Percentiles rank a stretch among this genome's conserved stretches.
Conservation (phyloP, 2,329 filamentous ascomycete genomes). For the Chaetomiaceae sp. region DNA sequence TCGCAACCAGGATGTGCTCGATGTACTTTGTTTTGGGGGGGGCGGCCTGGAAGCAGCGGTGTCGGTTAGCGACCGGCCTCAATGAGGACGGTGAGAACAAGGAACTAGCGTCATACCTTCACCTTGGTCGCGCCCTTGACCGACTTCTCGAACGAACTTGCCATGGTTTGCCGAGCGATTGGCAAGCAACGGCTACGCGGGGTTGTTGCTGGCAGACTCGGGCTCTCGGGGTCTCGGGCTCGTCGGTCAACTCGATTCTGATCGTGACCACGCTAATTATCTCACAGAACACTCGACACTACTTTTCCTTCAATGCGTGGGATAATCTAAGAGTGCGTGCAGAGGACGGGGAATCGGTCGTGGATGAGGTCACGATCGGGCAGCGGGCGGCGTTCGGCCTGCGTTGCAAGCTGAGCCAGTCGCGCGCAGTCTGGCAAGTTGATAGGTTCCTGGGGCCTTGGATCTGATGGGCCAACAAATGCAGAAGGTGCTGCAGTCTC, state of each 20-base stretch:
- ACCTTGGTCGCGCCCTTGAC: conserved; percentile 98
- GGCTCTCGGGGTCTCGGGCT: conserved; percentile 5
- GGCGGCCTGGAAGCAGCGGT: conserved; percentile 59
- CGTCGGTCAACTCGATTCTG: not conserved
- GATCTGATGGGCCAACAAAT: conserved; percentile 8
- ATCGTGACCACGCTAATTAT: not conserved
- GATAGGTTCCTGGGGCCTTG: conserved; percentile 7
- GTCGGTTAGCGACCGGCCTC: conserved; percentile 10
- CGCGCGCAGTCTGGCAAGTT: conserved; percentile 8
- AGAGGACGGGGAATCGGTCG: not conserved
- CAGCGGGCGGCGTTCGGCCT: conserved; percentile 11
- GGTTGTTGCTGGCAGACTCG: not conserved
- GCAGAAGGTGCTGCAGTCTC: conserved; percentile 8
- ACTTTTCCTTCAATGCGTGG: not conserved
- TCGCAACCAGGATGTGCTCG: conserved; percentile 94
- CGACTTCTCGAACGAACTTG: conserved; percentile 94
- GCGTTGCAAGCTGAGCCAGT: conserved; percentile 12
- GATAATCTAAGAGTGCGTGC: not conserved
- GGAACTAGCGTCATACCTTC: conserved; percentile 57
- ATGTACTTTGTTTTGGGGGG: conserved; percentile 99
- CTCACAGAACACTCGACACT: not conserved
- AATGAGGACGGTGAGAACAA: not conserved
- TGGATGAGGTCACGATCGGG: conserved; percentile 16
- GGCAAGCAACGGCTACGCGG: not conserved
- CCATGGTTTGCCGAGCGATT: conserved; percentile 48